Base-by-base conservation (phyloP, 805 yeast species). In the Zygosaccharomyces gambellarensis region DNA sequence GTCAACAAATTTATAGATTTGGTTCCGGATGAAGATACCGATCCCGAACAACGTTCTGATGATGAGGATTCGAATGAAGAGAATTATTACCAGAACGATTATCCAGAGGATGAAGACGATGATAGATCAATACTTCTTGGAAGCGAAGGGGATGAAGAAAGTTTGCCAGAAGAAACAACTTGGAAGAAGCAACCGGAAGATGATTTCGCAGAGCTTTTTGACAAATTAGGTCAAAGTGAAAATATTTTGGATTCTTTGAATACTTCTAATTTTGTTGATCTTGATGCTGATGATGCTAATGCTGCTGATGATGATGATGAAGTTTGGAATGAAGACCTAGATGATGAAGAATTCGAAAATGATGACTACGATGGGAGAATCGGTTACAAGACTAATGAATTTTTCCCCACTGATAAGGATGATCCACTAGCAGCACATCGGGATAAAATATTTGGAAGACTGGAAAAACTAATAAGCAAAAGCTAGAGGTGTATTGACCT, bases 11-110 rank as follows among this genome's bases (percentile, higher is more conserved):
- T 63, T 39, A 56, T 65, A 2, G 63, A 71, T 25, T 43, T 68
- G 9, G 60, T 70, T 8, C 73, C 69, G 8, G 68, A 68, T 5
- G 73, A 63, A 28, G 70, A 66, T 6, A 67, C 62, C 1, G 64
- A 64, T 38, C 76, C 74, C n/a, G 77, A 74, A 4, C 57, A 63
- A 2, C 58, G 67, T 8, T 76, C 88, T 0, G 94, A 85, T 56
- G 89, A 87, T 59, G 92, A 86, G 53, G 95, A 87, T 61, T 85
- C 94, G 0, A 87, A 87, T 62, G 96, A 96, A 19, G 99, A 92
- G 69, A 89, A 87, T 48, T 90, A 83, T 61, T 92, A 92, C 64
- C 81, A 82, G 59, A 92, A 94, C 67, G 98, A 92, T 61, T 92
- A 92, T 61, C 98, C 98, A 0, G 96, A 89, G 41, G 97, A 90